Conservation (phyloP, 2,329 filamentous ascomycete genomes). For the Colletotrichum tropicicola region DNA sequence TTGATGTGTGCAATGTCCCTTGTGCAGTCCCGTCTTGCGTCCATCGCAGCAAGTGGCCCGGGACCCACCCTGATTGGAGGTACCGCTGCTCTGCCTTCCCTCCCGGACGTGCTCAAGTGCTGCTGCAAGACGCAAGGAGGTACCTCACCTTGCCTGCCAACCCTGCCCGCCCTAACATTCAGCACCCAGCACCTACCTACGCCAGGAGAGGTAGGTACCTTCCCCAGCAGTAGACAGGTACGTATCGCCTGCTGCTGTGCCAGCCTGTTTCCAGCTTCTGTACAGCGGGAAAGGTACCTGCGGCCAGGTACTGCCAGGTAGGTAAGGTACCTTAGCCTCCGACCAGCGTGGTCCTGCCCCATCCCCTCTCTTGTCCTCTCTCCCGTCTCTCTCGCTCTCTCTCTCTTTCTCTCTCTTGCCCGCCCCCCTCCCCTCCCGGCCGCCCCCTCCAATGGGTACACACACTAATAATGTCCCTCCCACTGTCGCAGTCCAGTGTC, state of each 20-base stretch:
- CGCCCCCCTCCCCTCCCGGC: background rate
- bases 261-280: conserved; percentile 14
- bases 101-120: too few species aligned
- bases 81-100: too few species aligned
- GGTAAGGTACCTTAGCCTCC: too few species aligned
- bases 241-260: background rate
- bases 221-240: background rate
- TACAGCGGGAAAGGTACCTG: conserved; percentile 10
- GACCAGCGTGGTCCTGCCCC: conserved; percentile 18
- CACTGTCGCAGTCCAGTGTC: conserved; percentile 28
- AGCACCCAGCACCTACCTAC: background rate
- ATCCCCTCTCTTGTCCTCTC: background rate
- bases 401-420: background rate
- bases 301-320: conserved; percentile 15
- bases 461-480: background rate
- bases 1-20: conserved; percentile 19
- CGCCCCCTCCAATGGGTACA: conserved; percentile 18
- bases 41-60: conserved; percentile 6
- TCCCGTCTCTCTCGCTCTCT: background rate
- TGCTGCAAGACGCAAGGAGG: too few species aligned
- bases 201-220: background rate
- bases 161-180: background rate
- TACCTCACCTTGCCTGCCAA: background rate
- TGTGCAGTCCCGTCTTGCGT: conserved; percentile 2
- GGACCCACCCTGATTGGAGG: too few species aligned